A percentile compares a stretch with the other conserved stretches of the same genome.
Conservation (phyloP, 1,139 yeast species). For the Taiozyma sp. region DNA sequence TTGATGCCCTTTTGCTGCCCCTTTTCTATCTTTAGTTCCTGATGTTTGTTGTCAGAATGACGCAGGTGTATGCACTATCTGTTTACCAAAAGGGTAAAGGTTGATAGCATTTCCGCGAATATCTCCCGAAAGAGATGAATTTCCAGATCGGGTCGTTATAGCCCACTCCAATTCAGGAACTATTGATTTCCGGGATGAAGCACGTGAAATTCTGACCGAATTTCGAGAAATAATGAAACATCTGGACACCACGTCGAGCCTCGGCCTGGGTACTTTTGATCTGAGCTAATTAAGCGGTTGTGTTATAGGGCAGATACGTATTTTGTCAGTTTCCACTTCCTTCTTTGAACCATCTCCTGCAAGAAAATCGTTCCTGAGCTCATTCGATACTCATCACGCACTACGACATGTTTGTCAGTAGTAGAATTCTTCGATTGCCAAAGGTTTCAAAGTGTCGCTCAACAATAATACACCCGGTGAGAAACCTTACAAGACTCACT, state of each 20-base stretch:
- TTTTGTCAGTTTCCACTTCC: not conserved
- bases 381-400: not conserved
- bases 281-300: not conserved
- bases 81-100: not conserved
- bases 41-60: not conserved
- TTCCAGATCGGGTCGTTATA: not conserved
- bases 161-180: not conserved
- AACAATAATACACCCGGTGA: not conserved
- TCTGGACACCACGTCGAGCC: not conserved
- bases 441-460: not conserved
- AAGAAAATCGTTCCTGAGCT: not conserved
- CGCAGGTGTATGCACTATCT: not conserved
- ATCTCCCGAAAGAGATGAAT: not conserved
- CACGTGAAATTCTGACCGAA: no score
- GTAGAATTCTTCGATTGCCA: not conserved
- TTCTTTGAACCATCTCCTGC: not conserved
- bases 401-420: not conserved
- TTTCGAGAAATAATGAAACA: not conserved
- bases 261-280: not conserved
- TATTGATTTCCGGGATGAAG: not conserved
- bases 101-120: not conserved
- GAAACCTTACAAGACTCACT: not conserved
- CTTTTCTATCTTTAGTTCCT: not conserved
- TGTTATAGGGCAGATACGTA: not conserved
- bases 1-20: not conserved